Base-by-base conservation (phyloP, 441 rosid genomes). In the Erodium moschatum region DNA sequence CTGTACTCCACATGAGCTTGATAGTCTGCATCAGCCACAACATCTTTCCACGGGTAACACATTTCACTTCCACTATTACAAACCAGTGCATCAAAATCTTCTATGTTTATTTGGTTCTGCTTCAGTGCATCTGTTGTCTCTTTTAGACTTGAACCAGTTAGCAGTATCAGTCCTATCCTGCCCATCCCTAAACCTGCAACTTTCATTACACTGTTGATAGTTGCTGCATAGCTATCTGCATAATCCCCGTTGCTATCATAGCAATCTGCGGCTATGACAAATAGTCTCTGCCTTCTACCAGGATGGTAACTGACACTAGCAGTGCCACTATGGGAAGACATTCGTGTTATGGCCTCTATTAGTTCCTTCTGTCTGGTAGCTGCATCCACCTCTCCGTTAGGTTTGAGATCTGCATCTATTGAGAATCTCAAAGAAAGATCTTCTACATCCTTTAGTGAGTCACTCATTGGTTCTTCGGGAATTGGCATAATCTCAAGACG, bases 391-490 rank as follows among this genome's bases (percentile, higher is more conserved):
- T 89, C 94, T 68, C 92, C 86, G 42, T 86, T 83, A 66, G 83
- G 74, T 72, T 86, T 86, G 84, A 83, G 74, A 69, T 91, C 92
- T 50, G 89, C 93, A 50, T 91, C 97, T 61, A 80, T 65, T 29
- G 94, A 89, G 81, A 91, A 87, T 79, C 85, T 82, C 76, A 91
- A 77, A 74, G 97, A 89, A 58, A 86, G 79, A 78, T 91, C 94
- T 70, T 86, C 94, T 1, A 86, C 89, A 63, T 85, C 97, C 69
- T 76, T 85, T 40, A 91, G 77, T 61, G 97, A 91, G 75, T 91
- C 94, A 66, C 96, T 89, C 92, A 85, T 81, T 24, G 90, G 92
- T 75, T 91, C 97, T 81, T 89, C 89, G 50, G 87, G 94, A 76
- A 77, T 74, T 72, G 83, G 81, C 81, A 82, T 78, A 71, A 87